phyloP scores from a whole-genome alignment of 1,284 basidiomycete genomes.

The Moesziomyces antarcticus region DNA sequence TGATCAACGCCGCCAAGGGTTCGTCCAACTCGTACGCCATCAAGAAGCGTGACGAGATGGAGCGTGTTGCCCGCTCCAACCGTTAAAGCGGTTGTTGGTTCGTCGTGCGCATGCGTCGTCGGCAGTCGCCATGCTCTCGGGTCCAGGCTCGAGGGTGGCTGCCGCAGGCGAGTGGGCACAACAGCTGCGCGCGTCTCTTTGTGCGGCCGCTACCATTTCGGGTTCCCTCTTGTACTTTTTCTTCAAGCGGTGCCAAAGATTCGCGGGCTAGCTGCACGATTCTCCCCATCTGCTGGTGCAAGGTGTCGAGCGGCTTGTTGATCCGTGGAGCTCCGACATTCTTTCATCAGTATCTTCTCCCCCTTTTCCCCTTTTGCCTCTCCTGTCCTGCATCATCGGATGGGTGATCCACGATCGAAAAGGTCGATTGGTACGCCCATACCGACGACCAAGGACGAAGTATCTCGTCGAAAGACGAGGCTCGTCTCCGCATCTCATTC shows the following conservation, averaged over 20 bases:
- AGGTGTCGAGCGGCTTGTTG: constrained; percentile 23
- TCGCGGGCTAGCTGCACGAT: constrained; percentile 14
- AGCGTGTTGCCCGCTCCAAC: constrained; percentile 99
- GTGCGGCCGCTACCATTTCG: constrained; percentile 38
- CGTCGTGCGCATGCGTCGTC: constrained; percentile 1
- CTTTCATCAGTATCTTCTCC: constrained; percentile 1
- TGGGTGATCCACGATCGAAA: constrained; percentile 39
- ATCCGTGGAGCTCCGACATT: constrained; percentile 36
- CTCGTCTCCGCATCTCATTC: constrained; percentile 36
- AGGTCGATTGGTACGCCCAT: constrained; percentile 23
- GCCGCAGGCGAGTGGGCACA: constrained; percentile 15
- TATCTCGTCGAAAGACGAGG: constrained; percentile 11
- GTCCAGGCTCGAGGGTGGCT: neutral
- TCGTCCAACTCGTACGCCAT: constrained; percentile 99
- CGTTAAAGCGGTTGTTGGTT: constrained; percentile 74
- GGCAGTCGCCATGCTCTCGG: neutral
- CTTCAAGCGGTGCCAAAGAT: constrained; percentile 29
- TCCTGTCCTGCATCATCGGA: constrained; percentile 15
- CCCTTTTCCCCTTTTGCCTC: neutral
- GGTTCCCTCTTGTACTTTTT: constrained; percentile 54
- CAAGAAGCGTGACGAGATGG: constrained; percentile 92
- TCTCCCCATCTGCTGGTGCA: constrained; percentile 27
- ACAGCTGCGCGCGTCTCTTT: constrained; percentile 27
- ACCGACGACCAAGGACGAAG: constrained; percentile 28
- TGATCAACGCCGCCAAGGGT: constrained; percentile 99